Base-by-base conservation (phyloP, 75 land plant genomes). In the Pinus taeda region DNA sequence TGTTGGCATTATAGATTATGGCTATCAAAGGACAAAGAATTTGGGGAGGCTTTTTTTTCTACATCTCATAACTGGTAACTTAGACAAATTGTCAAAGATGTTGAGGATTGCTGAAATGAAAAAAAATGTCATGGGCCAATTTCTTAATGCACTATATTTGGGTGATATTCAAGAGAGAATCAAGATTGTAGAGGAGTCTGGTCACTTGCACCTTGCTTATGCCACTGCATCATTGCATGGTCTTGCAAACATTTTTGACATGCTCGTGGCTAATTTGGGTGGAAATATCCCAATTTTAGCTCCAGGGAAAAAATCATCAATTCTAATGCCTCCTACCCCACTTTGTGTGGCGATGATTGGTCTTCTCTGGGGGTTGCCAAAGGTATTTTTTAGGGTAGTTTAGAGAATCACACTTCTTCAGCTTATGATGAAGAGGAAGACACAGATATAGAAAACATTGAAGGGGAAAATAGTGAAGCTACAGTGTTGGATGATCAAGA, bases 1-100 rank as follows among this genome's bases (percentile, higher is more conserved):
- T 83, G 92, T 84, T 77, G 86, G 84, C 63, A 91, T 91, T 85
- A 89, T 89, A 53, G 93, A 91, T 76, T 89, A 91, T 79, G 86
- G 89, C 12, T 89, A 91, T 78, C 93, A 91, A 73, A 86, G 82
- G 81, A 91, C 93, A 5, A 89, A 89, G 75, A 89, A 91, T 67
- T 91, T 91, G 81, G 93, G 86, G 81, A 84, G 91, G 70, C 84
- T 91, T 14, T 91, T 91, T 11, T 91, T 91, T 76, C 78, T 88
- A 33, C 89, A 91, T 80, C 89, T 91, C 14, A 81, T 91, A 1
- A 91, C 91, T 1, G 89, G 89, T 4, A 89, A 86, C 62, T 6
- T 83, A 76, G 90, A 89, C 7, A 89, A 89, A 63, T 81, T 89
- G 56, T 76, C 79, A 15, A 89, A 83, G 60, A 89, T 89, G 90